Base-by-base conservation (phyloP, 2,329 filamentous ascomycete species). In the Diplodia sapinea region DNA sequence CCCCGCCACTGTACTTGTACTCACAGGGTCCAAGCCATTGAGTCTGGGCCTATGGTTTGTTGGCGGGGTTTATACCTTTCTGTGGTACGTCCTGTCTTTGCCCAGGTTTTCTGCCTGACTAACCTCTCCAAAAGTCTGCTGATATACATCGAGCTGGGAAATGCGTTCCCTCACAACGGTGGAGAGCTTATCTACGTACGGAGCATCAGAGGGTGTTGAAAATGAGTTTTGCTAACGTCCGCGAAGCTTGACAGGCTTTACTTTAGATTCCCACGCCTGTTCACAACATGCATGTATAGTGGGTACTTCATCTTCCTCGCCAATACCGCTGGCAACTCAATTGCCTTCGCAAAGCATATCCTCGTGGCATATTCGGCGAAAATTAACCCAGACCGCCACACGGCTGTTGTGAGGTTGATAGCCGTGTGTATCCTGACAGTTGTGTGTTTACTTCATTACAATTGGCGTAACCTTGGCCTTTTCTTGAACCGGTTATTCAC, bases 1-100 rank as follows among this genome's bases (percentile, higher is more conserved):
- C 0, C 83, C 83, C 4, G 79, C 80, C 47, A 78, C 79, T 4
- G 81, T 85, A 61, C 73, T 84, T 26, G 71, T 74, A 2, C 73
- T 80, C 70, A 81, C 79, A 2, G 79, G 81, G 26, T 70, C 67
- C 3, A 70, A 70, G n/a, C 29, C 31, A 33, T 5, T 71, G 1
- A 84, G 82, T 69, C 78, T 84, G 43, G 82, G 83, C 29, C 81
- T 84, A 70, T 85, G 83, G 83, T 79, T 82, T 2, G 72, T 81
- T 7, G 83, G 83, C 5, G 82, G 80, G 13, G 20, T 82, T 3
- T 83, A 84, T 73, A 81, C 82, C 7, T 78, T 82, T 73, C 79
- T 81, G 69, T 78, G 79, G 70, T 81, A 75, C 9, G 76, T 36
- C 31, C 1, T 33, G 7, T 33, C 3, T 3, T 33, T 3, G 9